Base-by-base conservation (phyloP, 2,329 filamentous ascomycete genomes). In the Cadophora sp. region DNA sequence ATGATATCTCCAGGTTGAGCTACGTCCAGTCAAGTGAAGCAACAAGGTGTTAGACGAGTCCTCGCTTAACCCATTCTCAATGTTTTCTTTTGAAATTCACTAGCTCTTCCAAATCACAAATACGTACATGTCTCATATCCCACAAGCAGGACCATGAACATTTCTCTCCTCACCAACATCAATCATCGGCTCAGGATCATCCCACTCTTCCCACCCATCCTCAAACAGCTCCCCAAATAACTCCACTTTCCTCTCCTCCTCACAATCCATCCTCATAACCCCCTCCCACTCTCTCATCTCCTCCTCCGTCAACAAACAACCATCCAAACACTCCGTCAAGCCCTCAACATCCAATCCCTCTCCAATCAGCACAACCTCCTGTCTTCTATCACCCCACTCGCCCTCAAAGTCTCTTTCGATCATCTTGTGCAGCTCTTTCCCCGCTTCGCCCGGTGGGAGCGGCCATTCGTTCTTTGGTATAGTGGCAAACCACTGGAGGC, bases 401-500 rank as follows among this genome's bases (percentile, higher is more conserved):
- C 61, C 66, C 6, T 56, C 58, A 27, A 68, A 68, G 33, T 68
- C 66, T 3, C 48, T 60, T 14, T 66, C 64, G 24, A 66, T 68
- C n/a, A 55, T 53, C 53, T 63, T 63, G 2, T 56, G 45, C 4
- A 68, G n/a, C 11, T 60, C 66, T 13, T 4, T 41, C 18, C 63
- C 64, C 41, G 53, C 53, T 22, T 56, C 30, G 7, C 53, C 53
- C 2, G 18, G 7, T 3, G 53, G 53, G 4, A 60, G 51, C 1
- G 59, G 66, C 66, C 66, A 68, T 18, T 63, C 51, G 8, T 62
- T 47, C 48, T 20, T 24, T 39, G 62, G 58, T 24, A 68, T 53
- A 8, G 36, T 66, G 22, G 58, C 64, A 39, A 70, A 71, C 69
- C 68, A 70, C 33, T 64, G 66, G 14, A 58, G 53, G 22, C 68